Evolutionary conservation across 2,329 filamentous ascomycete genomes (phyloP).

Genomic region (Zarea fungicola): DNA sequence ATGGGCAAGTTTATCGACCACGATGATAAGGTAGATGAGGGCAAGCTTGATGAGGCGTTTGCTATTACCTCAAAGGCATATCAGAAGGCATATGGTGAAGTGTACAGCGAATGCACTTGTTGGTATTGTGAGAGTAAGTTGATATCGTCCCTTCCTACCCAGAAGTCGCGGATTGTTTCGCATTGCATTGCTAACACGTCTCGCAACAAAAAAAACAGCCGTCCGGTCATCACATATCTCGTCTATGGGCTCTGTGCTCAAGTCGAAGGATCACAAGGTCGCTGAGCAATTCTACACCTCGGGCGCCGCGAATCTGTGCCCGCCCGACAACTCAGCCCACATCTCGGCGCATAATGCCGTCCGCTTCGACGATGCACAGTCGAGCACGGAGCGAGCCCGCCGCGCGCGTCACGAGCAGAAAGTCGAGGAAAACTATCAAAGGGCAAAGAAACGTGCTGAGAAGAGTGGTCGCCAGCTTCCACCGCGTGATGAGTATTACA

Average conservation of each 20-base stretch:
- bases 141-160: constrained; percentile 37
- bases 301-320: constrained; percentile 42
- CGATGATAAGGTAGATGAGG: constrained; percentile 76
- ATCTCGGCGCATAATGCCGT: constrained; percentile 71
- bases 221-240: background rate
- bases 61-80: constrained; percentile 69
- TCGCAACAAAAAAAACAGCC: constrained; percentile 20
- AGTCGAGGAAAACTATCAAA: constrained; percentile 52
- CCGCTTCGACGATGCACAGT: constrained; percentile 10
- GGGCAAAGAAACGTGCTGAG: constrained; percentile 44
- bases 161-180: too few relatives aligned
- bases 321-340: constrained; percentile 57
- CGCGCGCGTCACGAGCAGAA: constrained; percentile 23
- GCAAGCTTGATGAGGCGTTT: constrained; percentile 58
- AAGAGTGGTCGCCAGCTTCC: constrained; percentile 46
- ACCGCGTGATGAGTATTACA: constrained; percentile 43
- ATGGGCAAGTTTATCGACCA: constrained; percentile 65
- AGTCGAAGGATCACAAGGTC: constrained; percentile 14
- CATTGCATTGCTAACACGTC: constrained; percentile 39
- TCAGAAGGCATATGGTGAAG: constrained; percentile 55
- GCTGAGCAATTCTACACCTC: constrained; percentile 43
- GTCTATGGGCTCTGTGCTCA: constrained; percentile 27
- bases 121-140: constrained; percentile 70
- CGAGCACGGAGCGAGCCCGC: background rate
- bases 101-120: constrained; percentile 74